Percentiles rank a stretch among this genome's conserved stretches.
These are phyloP conservation scores for Orychophragmus violaceus DNA, from an alignment of 345 rosid species.

Conservation along the genomic window DNA sequence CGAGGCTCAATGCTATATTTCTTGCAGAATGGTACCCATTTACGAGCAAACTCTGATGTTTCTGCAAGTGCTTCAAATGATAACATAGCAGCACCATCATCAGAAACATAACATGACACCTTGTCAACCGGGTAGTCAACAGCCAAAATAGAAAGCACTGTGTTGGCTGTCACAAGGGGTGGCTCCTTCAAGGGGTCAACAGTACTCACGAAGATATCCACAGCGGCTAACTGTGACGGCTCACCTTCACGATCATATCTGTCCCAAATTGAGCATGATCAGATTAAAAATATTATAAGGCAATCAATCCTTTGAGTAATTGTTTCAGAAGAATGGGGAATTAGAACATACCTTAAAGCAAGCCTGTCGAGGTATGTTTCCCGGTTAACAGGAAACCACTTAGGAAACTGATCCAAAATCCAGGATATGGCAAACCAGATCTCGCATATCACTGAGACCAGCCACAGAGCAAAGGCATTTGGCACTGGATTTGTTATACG, in stretches of 20 bases:
- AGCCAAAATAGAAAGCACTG: slow-evolving; percentile 83
- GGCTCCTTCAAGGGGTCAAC: slow-evolving; percentile 96
- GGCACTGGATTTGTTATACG: slow-evolving; percentile 84
- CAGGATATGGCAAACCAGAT: slow-evolving; percentile 96
- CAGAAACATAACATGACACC: slow-evolving; percentile 90
- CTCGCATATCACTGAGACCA: slow-evolving; percentile 91
- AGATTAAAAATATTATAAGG: background rate
- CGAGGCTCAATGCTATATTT: slow-evolving; percentile 84
- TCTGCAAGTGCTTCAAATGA: slow-evolving; percentile 83
- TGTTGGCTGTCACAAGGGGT: slow-evolving; percentile 93
- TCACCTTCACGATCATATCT: slow-evolving; percentile 93
- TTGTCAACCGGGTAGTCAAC: slow-evolving; percentile 96
- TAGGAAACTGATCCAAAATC: slow-evolving; percentile 96
- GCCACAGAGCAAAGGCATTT: slow-evolving; percentile 81
- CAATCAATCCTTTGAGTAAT: background rate
- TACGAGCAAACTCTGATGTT: slow-evolving; percentile 90
- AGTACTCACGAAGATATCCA: slow-evolving; percentile 95
- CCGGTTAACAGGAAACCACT: slow-evolving; percentile 89
- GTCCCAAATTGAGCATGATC: slow-evolving; percentile 13
- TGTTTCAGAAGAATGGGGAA: background rate
- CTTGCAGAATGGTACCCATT: slow-evolving; percentile 93
- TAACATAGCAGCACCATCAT: slow-evolving; percentile 97
- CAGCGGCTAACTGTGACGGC: slow-evolving; percentile 82
- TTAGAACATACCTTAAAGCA: slow-evolving; percentile 55
- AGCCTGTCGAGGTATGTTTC: slow-evolving; percentile 97